Evolutionary conservation across 2,329 filamentous ascomycete genomes (phyloP).

Genomic region (Diaporthe sp.): DNA sequence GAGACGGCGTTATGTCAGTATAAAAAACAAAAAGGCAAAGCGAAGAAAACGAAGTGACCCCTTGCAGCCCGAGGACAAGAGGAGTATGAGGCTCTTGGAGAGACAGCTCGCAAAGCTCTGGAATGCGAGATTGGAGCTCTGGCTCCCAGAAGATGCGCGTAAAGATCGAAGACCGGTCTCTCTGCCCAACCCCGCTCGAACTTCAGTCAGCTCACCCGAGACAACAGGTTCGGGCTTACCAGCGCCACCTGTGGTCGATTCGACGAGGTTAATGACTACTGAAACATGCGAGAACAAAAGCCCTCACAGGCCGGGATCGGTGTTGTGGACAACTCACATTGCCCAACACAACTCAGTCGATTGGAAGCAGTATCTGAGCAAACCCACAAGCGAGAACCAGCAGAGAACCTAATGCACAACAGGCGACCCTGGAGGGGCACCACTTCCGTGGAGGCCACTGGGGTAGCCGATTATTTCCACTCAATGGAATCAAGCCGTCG

Average conservation of each 20-base stretch:
- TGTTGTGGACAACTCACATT: not conserved
- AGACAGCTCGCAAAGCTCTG: not conserved
- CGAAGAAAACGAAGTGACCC: no score
- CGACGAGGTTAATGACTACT: not conserved
- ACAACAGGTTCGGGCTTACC: not conserved
- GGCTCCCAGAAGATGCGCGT: not conserved
- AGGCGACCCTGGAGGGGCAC: not conserved
- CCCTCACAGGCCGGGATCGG: not conserved
- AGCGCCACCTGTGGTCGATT: not conserved
- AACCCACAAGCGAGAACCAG: not conserved
- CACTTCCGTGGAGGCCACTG: not conserved
- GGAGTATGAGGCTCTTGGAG: fast-evolving
- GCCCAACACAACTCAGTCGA: not conserved
- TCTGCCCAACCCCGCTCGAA: no score
- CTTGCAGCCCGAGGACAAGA: not conserved
- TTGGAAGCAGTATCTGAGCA: slow-evolving; percentile 1
- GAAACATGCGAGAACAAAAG: no score
- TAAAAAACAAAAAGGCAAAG: not conserved
- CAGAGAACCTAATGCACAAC: not conserved
- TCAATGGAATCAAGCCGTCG: not conserved
- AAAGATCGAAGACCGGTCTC: not conserved
- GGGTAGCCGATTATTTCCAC: not conserved
- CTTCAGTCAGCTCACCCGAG: not conserved
- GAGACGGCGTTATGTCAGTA: not conserved
- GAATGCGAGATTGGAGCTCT: not conserved